These are phyloP conservation scores for Russula sp. DNA, from an alignment of 768 basidiomycete species.

Conservation along the genomic window DNA sequence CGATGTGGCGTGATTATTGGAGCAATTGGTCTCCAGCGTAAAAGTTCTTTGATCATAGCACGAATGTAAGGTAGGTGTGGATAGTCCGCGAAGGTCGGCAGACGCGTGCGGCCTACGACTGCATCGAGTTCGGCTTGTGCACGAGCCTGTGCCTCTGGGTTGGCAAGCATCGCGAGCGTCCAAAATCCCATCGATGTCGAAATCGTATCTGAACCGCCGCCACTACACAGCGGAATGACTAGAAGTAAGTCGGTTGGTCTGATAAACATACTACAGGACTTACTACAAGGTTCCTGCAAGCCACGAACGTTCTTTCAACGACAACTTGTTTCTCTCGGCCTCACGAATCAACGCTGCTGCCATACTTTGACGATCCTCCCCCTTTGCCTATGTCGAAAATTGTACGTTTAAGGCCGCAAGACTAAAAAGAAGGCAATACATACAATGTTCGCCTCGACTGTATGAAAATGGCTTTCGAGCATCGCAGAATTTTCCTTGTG, in stretches of 20 bases:
- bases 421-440: background rate
- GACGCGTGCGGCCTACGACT: too few species aligned
- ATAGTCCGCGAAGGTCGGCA: background rate
- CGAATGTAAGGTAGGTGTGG: slow-evolving; percentile 3
- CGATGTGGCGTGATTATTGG: too few species aligned
- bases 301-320: background rate
- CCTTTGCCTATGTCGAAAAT: background rate
- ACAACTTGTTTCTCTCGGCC: background rate
- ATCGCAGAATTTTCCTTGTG: background rate
- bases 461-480: background rate
- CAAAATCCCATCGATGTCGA: background rate
- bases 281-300: background rate
- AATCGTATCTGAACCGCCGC: background rate
- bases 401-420: background rate
- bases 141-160: too few species aligned
- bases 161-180: too few species aligned
- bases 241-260: background rate
- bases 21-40: background rate
- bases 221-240: background rate
- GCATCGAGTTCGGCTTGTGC: too few species aligned
- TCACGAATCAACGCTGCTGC: background rate
- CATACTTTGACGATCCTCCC: background rate
- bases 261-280: background rate
- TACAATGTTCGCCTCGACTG: background rate
- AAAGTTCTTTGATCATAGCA: background rate